phyloP scores from a whole-genome alignment of 2,329 filamentous ascomycete genomes.

The Colletotrichum falcatum region DNA sequence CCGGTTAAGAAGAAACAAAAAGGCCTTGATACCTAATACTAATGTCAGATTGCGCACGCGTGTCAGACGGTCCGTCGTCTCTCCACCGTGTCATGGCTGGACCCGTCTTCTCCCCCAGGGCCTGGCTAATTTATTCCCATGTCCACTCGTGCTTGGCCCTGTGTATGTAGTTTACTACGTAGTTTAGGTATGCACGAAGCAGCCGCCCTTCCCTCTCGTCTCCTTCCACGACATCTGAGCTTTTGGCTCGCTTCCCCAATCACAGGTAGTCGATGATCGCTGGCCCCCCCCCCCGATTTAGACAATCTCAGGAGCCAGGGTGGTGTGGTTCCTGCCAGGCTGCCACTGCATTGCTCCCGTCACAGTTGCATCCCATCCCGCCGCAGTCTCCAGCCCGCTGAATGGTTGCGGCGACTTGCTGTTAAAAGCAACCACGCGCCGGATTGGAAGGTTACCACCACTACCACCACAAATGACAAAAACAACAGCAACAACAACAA shows the following conservation, averaged over 20 bases:
- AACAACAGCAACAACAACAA: too few species aligned
- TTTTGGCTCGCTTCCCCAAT: constrained; percentile 21
- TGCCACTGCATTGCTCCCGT: constrained; percentile 26
- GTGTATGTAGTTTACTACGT: background rate
- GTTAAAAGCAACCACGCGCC: background rate
- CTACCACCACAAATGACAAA: too few species aligned
- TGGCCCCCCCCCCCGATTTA: constrained; percentile 16
- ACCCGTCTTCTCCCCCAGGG: background rate
- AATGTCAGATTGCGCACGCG: background rate
- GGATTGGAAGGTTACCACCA: background rate
- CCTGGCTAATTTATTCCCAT: constrained; percentile 10
- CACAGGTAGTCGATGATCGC: constrained; percentile 14
- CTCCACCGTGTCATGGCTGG: background rate
- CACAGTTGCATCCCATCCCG: constrained; percentile 25
- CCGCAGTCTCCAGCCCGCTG: constrained; percentile 1
- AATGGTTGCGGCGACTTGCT: too few species aligned
- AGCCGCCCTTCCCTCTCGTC: background rate
- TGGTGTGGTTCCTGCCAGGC: background rate
- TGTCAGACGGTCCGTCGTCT: background rate
- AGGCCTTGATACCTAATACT: too few species aligned
- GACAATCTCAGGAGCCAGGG: constrained; percentile 30
- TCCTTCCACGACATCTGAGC: background rate
- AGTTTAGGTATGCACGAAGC: too few species aligned
- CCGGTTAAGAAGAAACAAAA: background rate
- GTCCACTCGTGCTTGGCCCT: constrained; percentile 10